Evolutionary conservation across 441 rosid genomes (phyloP), one percentile per base, ranked within the genome.

Genomic region (Mallotus japonicus): DNA sequence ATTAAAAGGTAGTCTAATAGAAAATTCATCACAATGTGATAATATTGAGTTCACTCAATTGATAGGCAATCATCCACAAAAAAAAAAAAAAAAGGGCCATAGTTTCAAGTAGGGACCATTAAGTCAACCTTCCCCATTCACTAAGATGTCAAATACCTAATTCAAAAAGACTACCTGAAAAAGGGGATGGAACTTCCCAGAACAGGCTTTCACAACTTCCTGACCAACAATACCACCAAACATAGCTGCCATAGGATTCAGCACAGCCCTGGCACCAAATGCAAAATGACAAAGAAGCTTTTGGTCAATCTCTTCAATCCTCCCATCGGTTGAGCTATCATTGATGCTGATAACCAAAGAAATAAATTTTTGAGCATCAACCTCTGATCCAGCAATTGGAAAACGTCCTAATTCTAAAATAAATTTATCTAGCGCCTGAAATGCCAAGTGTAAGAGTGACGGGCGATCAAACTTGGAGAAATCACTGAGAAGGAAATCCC

Each of bases 191-290:
- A 93, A 93, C 80, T 93, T 93, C 70, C 97, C 97, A 63, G 98
- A 93, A 86, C 98, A 93, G 42, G 98, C 98, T 80, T 93, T 93
- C 17, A 93, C 88, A 85, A 93, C 95, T 78, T 93, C 98, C 79
- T 93, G 98, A 44, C 98, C 98, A 72, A 93, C 98, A 72, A 93
- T 84, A 64, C 98, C 98, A 69, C 98, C 98, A 78, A 93, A 93
- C 95, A 93, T 91, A 51, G 98, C 98, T 76, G 98, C 97, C 97
- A 91, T 91, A 56, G 98, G 98, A 83, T 93, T 93, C 65, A 93
- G 80, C 57, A 91, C 92, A 67, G 98, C 97, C 83, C 86, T 88
- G 56, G 98, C 88, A 76, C 98, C 98, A 78, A 84, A 92, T 61
- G 98, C 90, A 83, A 92, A 91, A 81, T 85, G 88, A 16, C 85